Percentiles rank a stretch among this genome's conserved stretches.
Evolutionary conservation across 2,329 filamentous ascomycete species (phyloP).

Genomic region (Colletotrichum nymphaeae): DNA sequence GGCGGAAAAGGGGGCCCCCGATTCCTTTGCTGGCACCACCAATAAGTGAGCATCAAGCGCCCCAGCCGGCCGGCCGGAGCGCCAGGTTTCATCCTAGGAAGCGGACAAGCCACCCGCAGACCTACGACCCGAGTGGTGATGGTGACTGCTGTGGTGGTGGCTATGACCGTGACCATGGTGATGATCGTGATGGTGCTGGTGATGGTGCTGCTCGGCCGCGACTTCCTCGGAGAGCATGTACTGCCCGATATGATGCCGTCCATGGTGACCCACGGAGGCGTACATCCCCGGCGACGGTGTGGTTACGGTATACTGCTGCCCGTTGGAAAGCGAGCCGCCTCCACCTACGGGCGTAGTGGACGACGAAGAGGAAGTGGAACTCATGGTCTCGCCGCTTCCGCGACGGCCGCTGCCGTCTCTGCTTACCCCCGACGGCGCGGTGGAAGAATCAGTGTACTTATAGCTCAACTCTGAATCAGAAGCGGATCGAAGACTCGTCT

Average conservation of each 20-base stretch:
- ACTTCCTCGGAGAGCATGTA: not conserved
- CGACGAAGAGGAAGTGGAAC: not conserved
- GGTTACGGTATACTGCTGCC: conserved; percentile 31
- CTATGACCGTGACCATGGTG: too few relatives aligned
- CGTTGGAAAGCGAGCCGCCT: conserved; percentile 21
- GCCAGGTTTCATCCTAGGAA: not conserved
- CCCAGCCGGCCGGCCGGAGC: not conserved
- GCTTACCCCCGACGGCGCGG: not conserved
- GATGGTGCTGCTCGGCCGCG: not conserved
- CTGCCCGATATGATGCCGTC: not conserved
- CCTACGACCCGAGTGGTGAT: not conserved
- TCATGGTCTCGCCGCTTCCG: conserved; percentile 21
- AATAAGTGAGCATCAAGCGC: not conserved
- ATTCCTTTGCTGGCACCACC: not conserved
- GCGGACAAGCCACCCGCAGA: not conserved
- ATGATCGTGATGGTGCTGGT: conserved; percentile 14
- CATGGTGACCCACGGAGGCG: conserved; percentile 6
- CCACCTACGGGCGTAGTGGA: not conserved
- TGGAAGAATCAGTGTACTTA: conserved; percentile 31
- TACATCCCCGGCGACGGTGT: conserved; percentile 25
- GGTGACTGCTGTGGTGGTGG: not conserved
- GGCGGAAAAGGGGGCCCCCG: not conserved
- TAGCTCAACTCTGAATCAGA: conserved; percentile 34
- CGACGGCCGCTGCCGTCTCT: conserved; percentile 4
- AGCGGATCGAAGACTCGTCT: conserved; percentile 30